Base-by-base conservation (phyloP, 2,329 filamentous ascomycete genomes). In the Verticillium longisporum region DNA sequence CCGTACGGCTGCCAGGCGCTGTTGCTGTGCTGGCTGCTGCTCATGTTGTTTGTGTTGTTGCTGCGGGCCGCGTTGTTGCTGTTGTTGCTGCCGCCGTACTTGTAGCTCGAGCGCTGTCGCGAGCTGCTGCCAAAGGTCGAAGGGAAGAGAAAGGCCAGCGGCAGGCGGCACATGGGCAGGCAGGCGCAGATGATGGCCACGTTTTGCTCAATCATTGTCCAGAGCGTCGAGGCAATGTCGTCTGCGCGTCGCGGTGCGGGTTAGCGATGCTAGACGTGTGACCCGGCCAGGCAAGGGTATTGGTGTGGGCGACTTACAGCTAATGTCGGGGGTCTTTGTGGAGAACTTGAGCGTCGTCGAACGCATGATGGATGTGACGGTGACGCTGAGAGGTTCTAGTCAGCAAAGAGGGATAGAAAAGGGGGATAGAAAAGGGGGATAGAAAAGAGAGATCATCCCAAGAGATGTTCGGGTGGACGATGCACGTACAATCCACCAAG, bases 281-380 rank as follows among this genome's bases (percentile, higher is more conserved):
- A 13, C 34, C 7, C 7, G 34, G 34, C n/a, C n/a, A n/a, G n/a
- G n/a, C n/a, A n/a, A n/a, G n/a, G n/a, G n/a, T n/a, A n/a, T n/a
- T n/a, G n/a, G 34, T 36, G 34, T 26, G 54, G n/a, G 10, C 6
- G 31, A 63, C 71, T 56, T 64, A 74, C 72, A 75, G 26, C 73
- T 75, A n/a, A 64, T 68, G 55, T 79, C 76, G 5, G 70, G 69
- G 34, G 70, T 77, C 14, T 69, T 74, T 4, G 73, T 74, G 11
- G 76, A 75, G 62, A 74, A 72, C 45, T 72, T 66, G 10, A 78
- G 68, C 1, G 74, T 77, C 38, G 75, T 75, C 59, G 74, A 72
- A 14, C 77, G 73, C 60, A 78, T 61, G 54, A 78, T 75, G 13
- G 76, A 78, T 2, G 76, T 78, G 41, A 78, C 71, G 26, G 74